phyloP scores from a whole-genome alignment of 1,139 yeast genomes.

The Pichia sp. region DNA sequence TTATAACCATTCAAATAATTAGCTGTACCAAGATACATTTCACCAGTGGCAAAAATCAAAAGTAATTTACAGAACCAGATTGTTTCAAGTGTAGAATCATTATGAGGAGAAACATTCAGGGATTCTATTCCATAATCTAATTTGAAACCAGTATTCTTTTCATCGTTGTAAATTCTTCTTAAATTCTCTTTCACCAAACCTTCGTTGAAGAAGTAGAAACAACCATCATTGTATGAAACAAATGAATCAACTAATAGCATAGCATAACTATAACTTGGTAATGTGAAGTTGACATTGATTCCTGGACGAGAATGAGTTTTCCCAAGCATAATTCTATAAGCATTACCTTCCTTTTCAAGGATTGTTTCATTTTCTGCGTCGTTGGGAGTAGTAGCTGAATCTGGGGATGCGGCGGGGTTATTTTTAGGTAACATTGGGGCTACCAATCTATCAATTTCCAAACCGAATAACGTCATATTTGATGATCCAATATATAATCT shows the following conservation, averaged over 20 bases:
- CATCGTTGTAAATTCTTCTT: conserved; percentile 53
- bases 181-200: conserved; percentile 69
- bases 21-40: conserved; percentile 78
- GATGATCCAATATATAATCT: conserved; percentile 76
- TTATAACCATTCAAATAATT: conserved; percentile 44
- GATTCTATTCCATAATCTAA: conserved; percentile 38
- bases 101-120: conserved; percentile 22
- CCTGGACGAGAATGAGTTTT: conserved; percentile 70
- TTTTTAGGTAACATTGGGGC: conserved; percentile 28
- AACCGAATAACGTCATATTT: conserved; percentile 76
- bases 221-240: conserved; percentile 77
- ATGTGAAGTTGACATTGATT: conserved; percentile 60
- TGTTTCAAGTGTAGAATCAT: conserved; percentile 64
- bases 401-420: conserved; percentile 13
- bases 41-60: conserved; percentile 79
- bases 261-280: conserved; percentile 79
- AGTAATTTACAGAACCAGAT: conserved; percentile 81
- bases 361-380: conserved; percentile 35
- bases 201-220: conserved; percentile 84
- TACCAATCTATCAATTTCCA: conserved; percentile 68
- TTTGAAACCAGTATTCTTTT: conserved; percentile 33
- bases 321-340: conserved; percentile 65
- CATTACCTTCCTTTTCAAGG: conserved; percentile 71
- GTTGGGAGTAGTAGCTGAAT: conserved; percentile 4
- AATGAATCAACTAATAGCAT: conserved; percentile 73